phyloP scores from a whole-genome alignment of 2,329 filamentous ascomycete species.

The Fusarium sp. region DNA sequence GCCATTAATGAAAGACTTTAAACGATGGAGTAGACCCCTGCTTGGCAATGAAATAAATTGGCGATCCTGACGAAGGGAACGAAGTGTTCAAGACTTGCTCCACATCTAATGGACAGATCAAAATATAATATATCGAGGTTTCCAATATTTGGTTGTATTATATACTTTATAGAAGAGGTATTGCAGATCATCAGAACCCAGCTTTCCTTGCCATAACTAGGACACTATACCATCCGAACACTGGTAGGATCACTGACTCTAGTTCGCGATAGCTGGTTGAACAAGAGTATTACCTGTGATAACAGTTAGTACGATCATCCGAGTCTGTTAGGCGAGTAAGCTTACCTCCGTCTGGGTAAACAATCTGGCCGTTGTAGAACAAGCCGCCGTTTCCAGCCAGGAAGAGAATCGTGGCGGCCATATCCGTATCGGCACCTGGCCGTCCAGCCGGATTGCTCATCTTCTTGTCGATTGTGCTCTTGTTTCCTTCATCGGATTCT shows the following conservation, averaged over 20 bases:
- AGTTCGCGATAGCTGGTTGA: conserved; percentile 6
- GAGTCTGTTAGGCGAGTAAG: fast-evolving
- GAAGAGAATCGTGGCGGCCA: conserved; percentile 19
- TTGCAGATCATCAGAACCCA: too few species aligned
- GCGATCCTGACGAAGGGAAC: too few species aligned
- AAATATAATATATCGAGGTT: too few species aligned
- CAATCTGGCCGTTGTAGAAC: conserved; percentile 22
- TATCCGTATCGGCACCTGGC: conserved; percentile 13
- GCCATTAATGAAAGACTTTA: too few species aligned
- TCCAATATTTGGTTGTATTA: too few species aligned
- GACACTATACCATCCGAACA: too few species aligned
- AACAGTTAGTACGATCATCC: fast-evolving
- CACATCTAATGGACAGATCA: too few species aligned
- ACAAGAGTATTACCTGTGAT: neutral
- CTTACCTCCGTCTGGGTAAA: conserved; percentile 14
- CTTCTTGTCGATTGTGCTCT: conserved; percentile 11
- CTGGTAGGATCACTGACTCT: neutral
- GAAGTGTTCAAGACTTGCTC: too few species aligned
- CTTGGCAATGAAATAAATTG: too few species aligned
- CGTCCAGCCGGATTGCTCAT: conserved; percentile 7
- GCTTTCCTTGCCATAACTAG: too few species aligned
- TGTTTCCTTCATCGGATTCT: conserved; percentile 1
- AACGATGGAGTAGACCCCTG: too few species aligned
- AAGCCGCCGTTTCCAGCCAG: conserved; percentile 15
- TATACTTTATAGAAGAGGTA: too few species aligned